Evolutionary conservation across 176 grass and related monocot genomes (phyloP).

Genomic region (Musa schizocarpa): DNA sequence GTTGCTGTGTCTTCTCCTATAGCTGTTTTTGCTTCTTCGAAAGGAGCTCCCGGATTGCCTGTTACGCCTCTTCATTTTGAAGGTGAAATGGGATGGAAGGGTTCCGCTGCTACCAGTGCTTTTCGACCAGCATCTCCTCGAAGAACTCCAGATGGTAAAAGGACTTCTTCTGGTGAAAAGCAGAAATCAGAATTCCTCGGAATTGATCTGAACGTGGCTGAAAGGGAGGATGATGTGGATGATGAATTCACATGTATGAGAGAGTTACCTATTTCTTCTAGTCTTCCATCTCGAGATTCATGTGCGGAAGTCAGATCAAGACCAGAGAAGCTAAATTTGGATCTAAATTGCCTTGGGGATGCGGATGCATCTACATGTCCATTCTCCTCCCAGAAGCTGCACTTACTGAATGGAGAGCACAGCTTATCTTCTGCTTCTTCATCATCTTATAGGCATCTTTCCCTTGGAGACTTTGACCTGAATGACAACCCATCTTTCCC

Average conservation of each 20-base stretch:
- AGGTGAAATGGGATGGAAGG: constrained; percentile 18
- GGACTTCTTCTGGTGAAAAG: not conserved
- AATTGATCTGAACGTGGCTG: constrained; percentile 13
- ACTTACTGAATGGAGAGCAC: constrained; percentile 4
- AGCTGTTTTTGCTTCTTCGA: constrained; percentile 54
- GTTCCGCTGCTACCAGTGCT: constrained; percentile 18
- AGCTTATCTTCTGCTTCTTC: constrained; percentile 17
- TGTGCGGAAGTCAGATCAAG: constrained; percentile 7
- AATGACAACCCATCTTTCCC: constrained; percentile 13
- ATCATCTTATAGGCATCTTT: constrained; percentile 17
- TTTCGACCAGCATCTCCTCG: constrained; percentile 16
- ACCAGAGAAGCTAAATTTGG: constrained; percentile 12
- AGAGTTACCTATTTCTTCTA: constrained; percentile 5
- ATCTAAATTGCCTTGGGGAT: constrained; percentile 15
- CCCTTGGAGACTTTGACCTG: constrained; percentile 13
- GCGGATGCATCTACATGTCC: constrained; percentile 4
- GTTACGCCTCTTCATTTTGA: constrained; percentile 38
- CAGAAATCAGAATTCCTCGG: constrained; percentile 7
- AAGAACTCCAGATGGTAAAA: constrained; percentile 9
- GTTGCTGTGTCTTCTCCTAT: constrained; percentile 47
- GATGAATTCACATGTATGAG: not conserved
- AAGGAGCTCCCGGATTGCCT: constrained; percentile 41
- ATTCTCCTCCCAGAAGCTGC: not conserved
- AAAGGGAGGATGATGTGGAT: not conserved
- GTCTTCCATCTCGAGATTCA: constrained; percentile 8